These are phyloP conservation scores for Aspergillus chevalieri DNA, from an alignment of 2,329 filamentous ascomycete genomes.

Conservation along the genomic window DNA sequence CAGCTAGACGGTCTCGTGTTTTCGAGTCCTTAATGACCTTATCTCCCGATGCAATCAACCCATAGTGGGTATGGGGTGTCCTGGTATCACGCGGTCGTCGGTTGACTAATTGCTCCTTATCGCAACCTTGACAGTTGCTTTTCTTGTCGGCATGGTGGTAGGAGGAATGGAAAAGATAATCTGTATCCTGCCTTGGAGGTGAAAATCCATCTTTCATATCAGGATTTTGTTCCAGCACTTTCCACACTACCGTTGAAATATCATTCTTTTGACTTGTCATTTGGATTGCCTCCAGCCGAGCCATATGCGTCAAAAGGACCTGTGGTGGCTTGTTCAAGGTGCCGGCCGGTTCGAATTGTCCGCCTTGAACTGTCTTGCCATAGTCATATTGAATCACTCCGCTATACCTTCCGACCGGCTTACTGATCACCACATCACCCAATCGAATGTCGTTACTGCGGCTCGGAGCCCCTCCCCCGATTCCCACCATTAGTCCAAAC, in stretches of 20 bases:
- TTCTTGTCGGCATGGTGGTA: not conserved
- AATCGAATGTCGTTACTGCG: constrained; percentile 12
- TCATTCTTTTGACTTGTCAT: too few species aligned
- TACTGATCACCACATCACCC: constrained; percentile 23
- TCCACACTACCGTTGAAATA: too few species aligned
- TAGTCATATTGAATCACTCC: constrained; percentile 18
- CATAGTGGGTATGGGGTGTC: not conserved
- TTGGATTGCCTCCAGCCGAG: too few species aligned
- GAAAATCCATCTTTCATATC: too few species aligned
- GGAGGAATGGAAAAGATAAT: not conserved
- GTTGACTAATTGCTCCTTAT: not conserved
- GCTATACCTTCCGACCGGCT: not conserved
- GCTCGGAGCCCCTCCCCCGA: constrained; percentile 15
- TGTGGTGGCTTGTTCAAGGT: not conserved
- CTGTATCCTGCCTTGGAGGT: not conserved
- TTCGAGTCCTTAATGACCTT: not conserved
- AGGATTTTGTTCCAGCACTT: too few species aligned
- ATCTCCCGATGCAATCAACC: constrained; percentile 4
- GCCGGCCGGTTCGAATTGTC: constrained; percentile 7
- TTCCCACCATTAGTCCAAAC: constrained; percentile 15
- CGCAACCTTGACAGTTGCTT: constrained; percentile 1
- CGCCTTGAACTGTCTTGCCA: constrained; percentile 8
- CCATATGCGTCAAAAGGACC: too few species aligned
- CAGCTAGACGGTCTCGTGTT: not conserved
- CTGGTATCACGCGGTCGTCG: not conserved